Conservation (phyloP, 345 rosid species). For the Mallotus nudiflorus region DNA sequence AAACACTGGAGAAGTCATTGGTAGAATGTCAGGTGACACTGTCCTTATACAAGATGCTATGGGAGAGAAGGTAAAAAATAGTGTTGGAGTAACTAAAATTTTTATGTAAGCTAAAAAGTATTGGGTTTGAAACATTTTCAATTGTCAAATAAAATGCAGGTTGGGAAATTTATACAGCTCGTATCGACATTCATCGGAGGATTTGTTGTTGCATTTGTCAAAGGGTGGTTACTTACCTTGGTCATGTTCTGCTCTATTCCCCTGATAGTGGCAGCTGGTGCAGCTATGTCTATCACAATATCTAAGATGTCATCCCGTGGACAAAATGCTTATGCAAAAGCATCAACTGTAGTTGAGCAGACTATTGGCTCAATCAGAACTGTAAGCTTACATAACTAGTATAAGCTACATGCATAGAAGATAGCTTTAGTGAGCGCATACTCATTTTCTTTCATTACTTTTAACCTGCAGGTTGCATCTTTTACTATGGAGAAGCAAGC, state of each 20-base stretch:
- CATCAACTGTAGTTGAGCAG: constrained; percentile 81
- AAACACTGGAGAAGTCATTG: constrained; percentile 80
- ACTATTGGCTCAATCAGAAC: constrained; percentile 85
- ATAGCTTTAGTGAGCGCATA: no score
- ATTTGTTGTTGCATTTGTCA: constrained; percentile 61
- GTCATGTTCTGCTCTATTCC: constrained; percentile 75
- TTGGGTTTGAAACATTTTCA: no score
- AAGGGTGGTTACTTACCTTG: constrained; percentile 87
- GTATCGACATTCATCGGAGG: constrained; percentile 77
- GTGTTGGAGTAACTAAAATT: no score
- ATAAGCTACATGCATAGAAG: background rate
- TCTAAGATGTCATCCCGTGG: constrained; percentile 68
- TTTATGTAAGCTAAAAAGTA: no score
- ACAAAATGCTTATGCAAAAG: constrained; percentile 77
- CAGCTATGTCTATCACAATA: constrained; percentile 45
- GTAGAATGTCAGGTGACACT: constrained; percentile 96
- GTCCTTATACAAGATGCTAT: constrained; percentile 93
- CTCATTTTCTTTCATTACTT: background rate
- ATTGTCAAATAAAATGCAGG: no score
- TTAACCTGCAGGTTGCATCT: constrained; percentile 76
- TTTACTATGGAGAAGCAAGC: constrained; percentile 68
- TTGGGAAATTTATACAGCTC: constrained; percentile 81
- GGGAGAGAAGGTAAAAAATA: constrained; percentile 99
- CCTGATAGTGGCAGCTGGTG: constrained; percentile 64
- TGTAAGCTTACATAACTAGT: constrained; percentile 37